Evolutionary conservation across 768 basidiomycete species (phyloP).

Genomic region (Lentinus tigrinus): DNA sequence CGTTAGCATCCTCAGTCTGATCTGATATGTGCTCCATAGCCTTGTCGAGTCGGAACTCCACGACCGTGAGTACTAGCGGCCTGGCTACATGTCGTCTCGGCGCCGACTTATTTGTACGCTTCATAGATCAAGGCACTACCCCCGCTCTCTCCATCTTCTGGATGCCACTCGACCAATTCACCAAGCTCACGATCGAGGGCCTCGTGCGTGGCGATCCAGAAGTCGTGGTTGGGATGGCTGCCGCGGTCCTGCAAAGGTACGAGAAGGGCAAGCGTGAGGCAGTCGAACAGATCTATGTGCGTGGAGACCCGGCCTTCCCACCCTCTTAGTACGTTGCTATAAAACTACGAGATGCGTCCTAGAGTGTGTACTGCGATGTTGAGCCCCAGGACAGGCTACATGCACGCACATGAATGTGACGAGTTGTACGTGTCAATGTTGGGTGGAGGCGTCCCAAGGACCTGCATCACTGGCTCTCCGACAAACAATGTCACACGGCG

Average conservation of each 20-base stretch:
- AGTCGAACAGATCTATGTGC: constrained; percentile 16
- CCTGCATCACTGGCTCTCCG: too few species aligned
- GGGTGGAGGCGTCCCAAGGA: too few species aligned
- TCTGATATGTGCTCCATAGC: constrained; percentile 26
- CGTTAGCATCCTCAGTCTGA: too few species aligned
- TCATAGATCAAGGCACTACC: constrained; percentile 52
- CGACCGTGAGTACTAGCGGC: constrained; percentile 40
- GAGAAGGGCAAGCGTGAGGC: constrained; percentile 32
- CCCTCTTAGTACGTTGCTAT: too few species aligned
- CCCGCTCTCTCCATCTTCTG: constrained; percentile 47
- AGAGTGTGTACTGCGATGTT: too few species aligned
- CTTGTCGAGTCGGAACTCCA: constrained; percentile 64
- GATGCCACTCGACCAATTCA: constrained; percentile 54
- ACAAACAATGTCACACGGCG: too few species aligned
- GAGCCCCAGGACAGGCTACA: too few species aligned
- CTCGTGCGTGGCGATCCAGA: constrained; percentile 36
- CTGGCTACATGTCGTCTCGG: too few species aligned
- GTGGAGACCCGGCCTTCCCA: neutral
- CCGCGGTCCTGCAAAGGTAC: constrained; percentile 22
- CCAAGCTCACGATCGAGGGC: constrained; percentile 36
- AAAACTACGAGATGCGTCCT: too few species aligned
- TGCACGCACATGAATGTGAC: too few species aligned
- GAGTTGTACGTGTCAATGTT: too few species aligned
- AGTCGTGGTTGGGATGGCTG: constrained; percentile 28
- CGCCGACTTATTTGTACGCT: too few species aligned